Evolutionary conservation across 164 flowering plant genomes (phyloP), one percentile per base, ranked within the genome.

Genomic region (Vitis rotundifolia): DNA sequence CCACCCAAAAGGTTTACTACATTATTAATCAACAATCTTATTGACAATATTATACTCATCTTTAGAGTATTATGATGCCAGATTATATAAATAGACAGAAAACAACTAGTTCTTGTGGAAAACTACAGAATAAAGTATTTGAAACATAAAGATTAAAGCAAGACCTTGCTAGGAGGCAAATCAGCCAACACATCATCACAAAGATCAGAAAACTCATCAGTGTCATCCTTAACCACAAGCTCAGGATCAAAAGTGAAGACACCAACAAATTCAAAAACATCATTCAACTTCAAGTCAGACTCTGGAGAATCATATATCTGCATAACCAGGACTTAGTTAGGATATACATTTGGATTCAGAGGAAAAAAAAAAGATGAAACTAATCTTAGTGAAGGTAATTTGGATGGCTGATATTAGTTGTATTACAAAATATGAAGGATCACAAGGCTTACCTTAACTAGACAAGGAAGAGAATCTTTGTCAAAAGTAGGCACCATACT

Each of bases 251-350:
- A 91, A 57, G 91, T 89, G 68, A 90, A 78, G 73, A 95, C 84
- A 29, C 99, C 98, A 80, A 95, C 70, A 76, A 95, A 95, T 83
- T 95, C 99, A 85, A 88, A 82, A 72, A 91, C 82, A 29, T 95
- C 98, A 82, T 95, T 92, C 59, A 95, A 85, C 83, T 91, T 91
- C 71, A 90, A 67, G 47, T 91, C 97, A 69, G 89, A 78, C 77
- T 95, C 97, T 10, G 81, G 84, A 53, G 83, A 55, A 77, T 95
- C 97, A 80, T 95, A 95, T 63, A 93, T 75, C 99, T 95, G 92
- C 75, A 78, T 5, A 47, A 70, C 16, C 52, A 54, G 54, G 69
- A 51, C 3, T 14, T 28, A 37, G 37, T 63, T 22, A 73, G 18
- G 11, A 57, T 18, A 5, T 75, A 59, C 61, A 49, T 11, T 31